These are phyloP conservation scores for Gossypium thurberi DNA, from an alignment of 345 rosid species.

Conservation along the genomic window DNA sequence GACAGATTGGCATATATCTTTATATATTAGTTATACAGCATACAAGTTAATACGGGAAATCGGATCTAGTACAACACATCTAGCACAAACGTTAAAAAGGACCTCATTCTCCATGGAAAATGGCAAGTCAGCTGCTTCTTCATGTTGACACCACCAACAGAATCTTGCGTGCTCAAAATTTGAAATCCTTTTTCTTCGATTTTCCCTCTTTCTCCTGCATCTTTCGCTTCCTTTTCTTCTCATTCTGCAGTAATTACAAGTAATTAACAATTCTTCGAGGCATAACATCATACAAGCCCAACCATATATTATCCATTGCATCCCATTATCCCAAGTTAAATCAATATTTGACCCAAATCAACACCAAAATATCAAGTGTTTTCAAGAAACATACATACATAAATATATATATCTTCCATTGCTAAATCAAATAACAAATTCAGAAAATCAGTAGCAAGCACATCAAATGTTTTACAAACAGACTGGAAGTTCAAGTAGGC, in stretches of 20 bases:
- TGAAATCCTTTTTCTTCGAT: constrained; percentile 91
- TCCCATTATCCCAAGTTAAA: background rate
- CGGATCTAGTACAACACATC: background rate
- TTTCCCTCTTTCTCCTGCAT: constrained; percentile 93
- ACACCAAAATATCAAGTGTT: no score
- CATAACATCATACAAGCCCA: background rate
- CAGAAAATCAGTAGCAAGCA: background rate
- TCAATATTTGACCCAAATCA: background rate
- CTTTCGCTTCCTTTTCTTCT: constrained; percentile 88
- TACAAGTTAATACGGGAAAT: background rate
- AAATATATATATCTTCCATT: no score
- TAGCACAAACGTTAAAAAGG: background rate
- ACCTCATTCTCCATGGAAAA: background rate
- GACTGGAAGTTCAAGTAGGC: no score
- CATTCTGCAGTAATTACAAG: constrained; percentile 50
- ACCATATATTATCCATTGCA: background rate
- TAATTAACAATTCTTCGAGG: background rate
- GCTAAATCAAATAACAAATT: background rate
- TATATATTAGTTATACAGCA: background rate
- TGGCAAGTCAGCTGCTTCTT: background rate
- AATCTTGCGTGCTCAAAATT: constrained; percentile 35
- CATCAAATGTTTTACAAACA: background rate
- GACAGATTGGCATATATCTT: background rate
- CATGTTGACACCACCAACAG: background rate
- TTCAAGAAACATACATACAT: background rate